These are phyloP conservation scores for Juncus inflexus DNA, from an alignment of 176 grass and related monocot genomes.

Conservation along the genomic window DNA sequence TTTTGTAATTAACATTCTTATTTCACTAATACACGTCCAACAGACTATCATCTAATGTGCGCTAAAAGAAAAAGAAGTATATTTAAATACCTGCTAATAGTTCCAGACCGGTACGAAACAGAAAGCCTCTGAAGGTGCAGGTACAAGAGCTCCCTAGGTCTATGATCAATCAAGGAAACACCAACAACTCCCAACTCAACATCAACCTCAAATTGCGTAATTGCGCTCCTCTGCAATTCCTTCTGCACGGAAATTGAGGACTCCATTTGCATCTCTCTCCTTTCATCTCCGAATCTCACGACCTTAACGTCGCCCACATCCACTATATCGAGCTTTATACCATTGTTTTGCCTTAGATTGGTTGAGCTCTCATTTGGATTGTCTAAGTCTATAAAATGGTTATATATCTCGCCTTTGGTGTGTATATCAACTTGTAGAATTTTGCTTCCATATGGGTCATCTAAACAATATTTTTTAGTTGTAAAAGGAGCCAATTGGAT, in stretches of 20 bases:
- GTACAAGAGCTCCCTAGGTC: conserved; percentile 82
- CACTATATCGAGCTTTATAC: conserved; percentile 47
- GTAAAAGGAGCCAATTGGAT: conserved; percentile 70
- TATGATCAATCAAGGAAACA: conserved; percentile 91
- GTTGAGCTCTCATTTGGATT: conserved; percentile 37
- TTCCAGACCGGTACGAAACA: conserved; percentile 79
- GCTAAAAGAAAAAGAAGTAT: background rate
- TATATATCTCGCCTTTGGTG: conserved; percentile 35
- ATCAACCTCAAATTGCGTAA: conserved; percentile 70
- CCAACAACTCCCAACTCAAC: conserved; percentile 89
- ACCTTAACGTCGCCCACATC: conserved; percentile 65
- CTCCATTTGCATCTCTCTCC: conserved; percentile 32
- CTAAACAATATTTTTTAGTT: conserved; percentile 77
- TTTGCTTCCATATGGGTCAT: conserved; percentile 72
- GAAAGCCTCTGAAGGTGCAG: conserved; percentile 82
- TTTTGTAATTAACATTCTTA: too few relatives aligned
- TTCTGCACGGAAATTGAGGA: conserved; percentile 29
- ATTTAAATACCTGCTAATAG: conserved; percentile 71
- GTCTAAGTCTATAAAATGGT: conserved; percentile 60
- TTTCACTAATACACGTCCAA: too few relatives aligned
- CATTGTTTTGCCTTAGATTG: conserved; percentile 45
- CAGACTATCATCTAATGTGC: background rate
- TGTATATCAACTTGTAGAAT: conserved; percentile 59
- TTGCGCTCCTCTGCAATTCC: conserved; percentile 24
- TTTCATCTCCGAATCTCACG: conserved; percentile 54